Evolutionary conservation across 2,329 filamentous ascomycete genomes (phyloP).

Genomic region (Macrophomina phaseolina): DNA sequence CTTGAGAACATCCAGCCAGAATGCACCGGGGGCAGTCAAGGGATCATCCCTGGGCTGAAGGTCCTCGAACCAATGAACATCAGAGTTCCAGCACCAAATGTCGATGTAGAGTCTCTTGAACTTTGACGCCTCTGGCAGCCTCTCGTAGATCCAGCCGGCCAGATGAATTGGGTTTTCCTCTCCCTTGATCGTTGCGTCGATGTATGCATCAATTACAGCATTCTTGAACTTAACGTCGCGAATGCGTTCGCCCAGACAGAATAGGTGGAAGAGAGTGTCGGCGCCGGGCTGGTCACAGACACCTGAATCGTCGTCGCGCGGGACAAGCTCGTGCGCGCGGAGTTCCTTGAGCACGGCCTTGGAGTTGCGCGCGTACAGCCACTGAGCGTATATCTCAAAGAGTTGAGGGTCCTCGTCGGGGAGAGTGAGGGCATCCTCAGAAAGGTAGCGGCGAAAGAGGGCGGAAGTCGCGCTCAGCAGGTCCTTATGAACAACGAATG

Average conservation of each 20-base stretch:
- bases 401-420: conserved; percentile 17
- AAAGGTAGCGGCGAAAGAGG: conserved; percentile 23
- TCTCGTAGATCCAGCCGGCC: not conserved
- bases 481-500: conserved; percentile 8
- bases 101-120: conserved; percentile 11
- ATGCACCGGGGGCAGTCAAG: not conserved
- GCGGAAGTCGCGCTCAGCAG: conserved; percentile 1
- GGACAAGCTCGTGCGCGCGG: not conserved
- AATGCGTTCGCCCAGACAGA: conserved; percentile 34
- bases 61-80: conserved; percentile 13
- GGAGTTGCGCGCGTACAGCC: conserved; percentile 17
- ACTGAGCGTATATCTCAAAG: conserved; percentile 27
- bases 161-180: not conserved
- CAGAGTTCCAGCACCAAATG: not conserved
- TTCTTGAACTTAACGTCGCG: conserved; percentile 36
- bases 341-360: not conserved
- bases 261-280: conserved; percentile 23
- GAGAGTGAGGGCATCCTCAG: conserved; percentile 7
- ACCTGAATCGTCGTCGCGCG: not conserved
- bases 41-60: not conserved
- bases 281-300: not conserved
- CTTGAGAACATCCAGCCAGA: conserved; percentile 5
- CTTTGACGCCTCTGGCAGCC: not conserved
- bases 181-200: conserved; percentile 25
- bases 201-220: conserved; percentile 31